These are phyloP conservation scores for Endocladia muricata DNA, from an alignment of 31 red algal genomes.

Conservation along the genomic window DNA sequence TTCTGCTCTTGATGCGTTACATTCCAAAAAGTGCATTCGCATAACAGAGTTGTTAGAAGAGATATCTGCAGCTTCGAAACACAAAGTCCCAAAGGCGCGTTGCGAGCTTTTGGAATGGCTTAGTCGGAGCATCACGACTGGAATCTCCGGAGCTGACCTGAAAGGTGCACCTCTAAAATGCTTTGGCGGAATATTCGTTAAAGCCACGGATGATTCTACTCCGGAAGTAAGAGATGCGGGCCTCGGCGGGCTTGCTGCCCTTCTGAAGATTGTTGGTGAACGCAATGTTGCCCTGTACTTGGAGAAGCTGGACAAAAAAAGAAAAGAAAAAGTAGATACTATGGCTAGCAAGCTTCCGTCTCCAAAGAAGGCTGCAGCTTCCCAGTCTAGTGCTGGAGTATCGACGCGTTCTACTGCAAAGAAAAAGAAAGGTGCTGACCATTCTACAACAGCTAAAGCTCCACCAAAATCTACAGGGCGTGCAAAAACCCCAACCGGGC, in stretches of 20 bases:
- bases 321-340: conserved; percentile 62
- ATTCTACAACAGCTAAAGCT: background rate
- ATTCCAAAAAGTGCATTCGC: conserved; percentile 62
- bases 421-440: background rate
- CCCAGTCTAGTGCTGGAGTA: background rate
- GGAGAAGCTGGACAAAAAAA: conserved; percentile 65
- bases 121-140: conserved; percentile 26
- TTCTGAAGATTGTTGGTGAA: conserved; percentile 62
- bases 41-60: conserved; percentile 60
- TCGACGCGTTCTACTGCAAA: background rate
- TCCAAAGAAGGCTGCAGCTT: conserved; percentile 1
- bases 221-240: conserved; percentile 75
- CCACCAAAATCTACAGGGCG: background rate
- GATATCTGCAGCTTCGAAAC: conserved; percentile 40
- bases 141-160: conserved; percentile 41
- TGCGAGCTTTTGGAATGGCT: conserved; percentile 61
- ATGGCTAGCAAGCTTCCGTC: conserved; percentile 39
- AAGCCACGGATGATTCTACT: conserved; percentile 58
- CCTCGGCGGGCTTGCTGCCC: conserved; percentile 51
- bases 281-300: conserved; percentile 30
- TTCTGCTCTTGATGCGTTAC: conserved; percentile 55
- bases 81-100: conserved; percentile 68
- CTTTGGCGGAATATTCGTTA: conserved; percentile 43
- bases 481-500: background rate
- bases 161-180: conserved; percentile 52